Percentiles rank a stretch among this genome's conserved stretches.
Conservation (phyloP, 371 early-diverging fungal genomes). For the Circinella umbellata region DNA sequence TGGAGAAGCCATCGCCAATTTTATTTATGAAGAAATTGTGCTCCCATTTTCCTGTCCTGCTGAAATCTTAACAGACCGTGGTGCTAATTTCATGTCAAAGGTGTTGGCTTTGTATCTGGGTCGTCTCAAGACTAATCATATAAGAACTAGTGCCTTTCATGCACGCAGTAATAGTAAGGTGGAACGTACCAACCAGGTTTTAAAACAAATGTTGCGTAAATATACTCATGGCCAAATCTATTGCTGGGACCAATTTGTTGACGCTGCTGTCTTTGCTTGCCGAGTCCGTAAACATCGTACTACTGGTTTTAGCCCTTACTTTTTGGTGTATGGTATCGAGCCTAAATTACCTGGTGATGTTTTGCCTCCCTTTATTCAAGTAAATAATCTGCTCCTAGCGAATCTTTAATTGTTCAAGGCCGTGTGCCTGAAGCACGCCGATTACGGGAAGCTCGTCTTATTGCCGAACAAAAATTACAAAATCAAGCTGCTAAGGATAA, state of each 20-base stretch:
- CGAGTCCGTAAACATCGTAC: constrained; percentile 14
- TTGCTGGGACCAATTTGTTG: constrained; percentile 8
- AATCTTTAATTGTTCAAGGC: neutral
- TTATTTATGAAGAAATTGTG: constrained; percentile 5
- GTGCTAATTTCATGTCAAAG: constrained; percentile 4
- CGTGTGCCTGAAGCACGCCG: constrained; percentile 1
- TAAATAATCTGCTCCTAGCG: neutral
- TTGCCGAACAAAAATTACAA: neutral
- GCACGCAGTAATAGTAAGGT: too few species aligned
- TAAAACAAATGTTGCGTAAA: constrained; percentile 5
- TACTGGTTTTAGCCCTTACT: constrained; percentile 11
- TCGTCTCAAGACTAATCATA: too few species aligned
- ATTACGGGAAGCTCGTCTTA: constrained; percentile 1
- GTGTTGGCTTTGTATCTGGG: neutral
- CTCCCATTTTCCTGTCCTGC: neutral
- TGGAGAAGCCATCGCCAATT: constrained; percentile 13
- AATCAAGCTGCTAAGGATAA: constrained; percentile 4
- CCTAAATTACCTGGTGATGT: neutral
- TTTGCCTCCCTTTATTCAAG: neutral
- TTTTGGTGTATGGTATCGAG: constrained; percentile 11
- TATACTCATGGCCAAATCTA: constrained; percentile 1
- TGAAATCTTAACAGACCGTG: neutral
- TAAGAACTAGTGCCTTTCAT: neutral
- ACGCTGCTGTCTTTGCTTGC: too few species aligned
- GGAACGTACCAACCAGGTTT: neutral